Percentiles rank a stretch among this genome's conserved stretches.
Evolutionary conservation across 2,329 filamentous ascomycete genomes (phyloP).

Genomic region (Aspergillus ochraceus): DNA sequence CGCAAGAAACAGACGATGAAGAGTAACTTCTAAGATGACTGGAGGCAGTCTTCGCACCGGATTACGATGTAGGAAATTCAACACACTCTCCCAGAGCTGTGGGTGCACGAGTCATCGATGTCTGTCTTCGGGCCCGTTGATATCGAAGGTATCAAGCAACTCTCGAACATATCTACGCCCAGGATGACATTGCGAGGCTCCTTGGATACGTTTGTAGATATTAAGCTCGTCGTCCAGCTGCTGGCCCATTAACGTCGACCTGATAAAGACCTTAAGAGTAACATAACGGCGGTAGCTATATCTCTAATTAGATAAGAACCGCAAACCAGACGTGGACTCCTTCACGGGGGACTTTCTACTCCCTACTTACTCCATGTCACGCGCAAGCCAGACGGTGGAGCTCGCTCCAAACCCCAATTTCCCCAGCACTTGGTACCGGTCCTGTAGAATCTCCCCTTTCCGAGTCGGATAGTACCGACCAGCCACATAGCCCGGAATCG

Average conservation of each 20-base stretch:
- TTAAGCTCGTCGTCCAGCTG: slow-evolving; percentile 40
- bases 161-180: slow-evolving; percentile 30
- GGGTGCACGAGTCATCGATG: slow-evolving; percentile 41
- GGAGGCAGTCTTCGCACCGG: slow-evolving; percentile 38
- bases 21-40: slow-evolving; percentile 35
- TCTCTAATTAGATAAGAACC: background rate
- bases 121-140: slow-evolving; percentile 28
- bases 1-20: slow-evolving; percentile 44
- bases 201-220: slow-evolving; percentile 45
- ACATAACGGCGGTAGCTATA: slow-evolving; percentile 29
- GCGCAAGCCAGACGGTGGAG: slow-evolving; percentile 40
- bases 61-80: slow-evolving; percentile 43
- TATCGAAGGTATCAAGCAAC: slow-evolving; percentile 36
- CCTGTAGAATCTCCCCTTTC: slow-evolving; percentile 31
- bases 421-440: slow-evolving; percentile 35
- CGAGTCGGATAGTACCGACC: slow-evolving; percentile 29
- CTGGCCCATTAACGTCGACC: slow-evolving; percentile 28
- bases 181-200: slow-evolving; percentile 24
- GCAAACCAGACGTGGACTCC: background rate
- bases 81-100: slow-evolving; percentile 47
- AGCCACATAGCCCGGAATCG: slow-evolving; percentile 26
- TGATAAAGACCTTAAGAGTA: slow-evolving; percentile 31
- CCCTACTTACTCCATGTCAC: slow-evolving; percentile 30
- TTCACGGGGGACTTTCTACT: too few relatives aligned
- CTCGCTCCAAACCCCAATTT: slow-evolving; percentile 36